A percentile compares a stretch with the other conserved stretches of the same genome.
These are phyloP conservation scores for Geosmithia flava DNA, from an alignment of 2,329 filamentous ascomycete genomes.

Conservation along the genomic window DNA sequence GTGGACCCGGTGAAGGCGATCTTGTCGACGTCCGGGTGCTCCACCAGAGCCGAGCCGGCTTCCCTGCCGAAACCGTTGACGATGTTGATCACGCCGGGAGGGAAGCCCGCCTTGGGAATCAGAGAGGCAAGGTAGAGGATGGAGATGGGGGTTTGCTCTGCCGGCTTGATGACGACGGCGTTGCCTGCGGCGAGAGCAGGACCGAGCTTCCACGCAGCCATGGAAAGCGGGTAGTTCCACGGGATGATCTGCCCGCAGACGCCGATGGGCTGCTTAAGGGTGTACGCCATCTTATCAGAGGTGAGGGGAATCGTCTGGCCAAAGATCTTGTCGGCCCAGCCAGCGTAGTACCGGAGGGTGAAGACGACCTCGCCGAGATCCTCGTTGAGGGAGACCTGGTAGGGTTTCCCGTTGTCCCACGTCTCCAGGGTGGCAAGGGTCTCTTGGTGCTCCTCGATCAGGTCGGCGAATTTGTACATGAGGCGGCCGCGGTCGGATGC, in stretches of 20 bases:
- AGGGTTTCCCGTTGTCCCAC: conserved; percentile 69
- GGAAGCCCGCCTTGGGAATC: conserved; percentile 58
- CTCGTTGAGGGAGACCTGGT: conserved; percentile 50
- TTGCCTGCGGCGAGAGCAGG: conserved; percentile 50
- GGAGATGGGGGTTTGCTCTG: conserved; percentile 48
- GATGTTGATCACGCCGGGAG: conserved; percentile 60
- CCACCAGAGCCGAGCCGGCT: conserved; percentile 51
- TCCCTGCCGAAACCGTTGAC: conserved; percentile 54
- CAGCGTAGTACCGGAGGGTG: conserved; percentile 52
- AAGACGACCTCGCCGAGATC: conserved; percentile 38
- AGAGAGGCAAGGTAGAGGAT: conserved; percentile 48
- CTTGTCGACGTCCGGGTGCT: conserved; percentile 55
- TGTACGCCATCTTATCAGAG: conserved; percentile 54
- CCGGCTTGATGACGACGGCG: conserved; percentile 47
- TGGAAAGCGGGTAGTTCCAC: conserved; percentile 55
- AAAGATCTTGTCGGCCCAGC: conserved; percentile 59
- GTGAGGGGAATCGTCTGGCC: conserved; percentile 56
- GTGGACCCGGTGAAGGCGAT: conserved; percentile 66
- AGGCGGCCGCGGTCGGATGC: conserved; percentile 55
- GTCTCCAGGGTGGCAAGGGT: conserved; percentile 47
- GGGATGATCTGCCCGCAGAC: conserved; percentile 59
- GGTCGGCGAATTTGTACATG: conserved; percentile 57
- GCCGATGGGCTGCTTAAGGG: conserved; percentile 54
- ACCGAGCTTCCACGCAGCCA: conserved; percentile 50
- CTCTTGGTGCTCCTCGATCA: conserved; percentile 52